Evolutionary conservation across 2,329 filamentous ascomycete genomes (phyloP).

Genomic region (Pestalotiopsis sp.): DNA sequence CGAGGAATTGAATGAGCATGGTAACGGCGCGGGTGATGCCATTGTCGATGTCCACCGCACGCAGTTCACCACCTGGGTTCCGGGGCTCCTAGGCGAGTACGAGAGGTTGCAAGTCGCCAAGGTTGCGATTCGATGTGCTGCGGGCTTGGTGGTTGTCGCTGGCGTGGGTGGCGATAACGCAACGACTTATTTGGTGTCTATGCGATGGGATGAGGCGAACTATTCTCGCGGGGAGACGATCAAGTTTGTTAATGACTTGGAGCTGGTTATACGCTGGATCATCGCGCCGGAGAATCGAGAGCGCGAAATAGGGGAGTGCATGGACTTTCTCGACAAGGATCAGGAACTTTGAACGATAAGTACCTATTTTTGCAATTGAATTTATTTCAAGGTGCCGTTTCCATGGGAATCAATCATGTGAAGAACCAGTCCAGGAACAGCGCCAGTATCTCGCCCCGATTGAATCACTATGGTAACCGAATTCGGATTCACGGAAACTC

Average conservation of each 20-base stretch:
- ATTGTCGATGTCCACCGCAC: not conserved
- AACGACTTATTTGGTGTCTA: not conserved
- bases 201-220: constrained; percentile 12
- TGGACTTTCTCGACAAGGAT: not conserved
- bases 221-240: constrained; percentile 7
- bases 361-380: too few species aligned
- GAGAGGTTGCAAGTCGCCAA: not conserved
- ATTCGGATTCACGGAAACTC: too few species aligned
- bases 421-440: too few species aligned
- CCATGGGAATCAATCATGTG: too few species aligned
- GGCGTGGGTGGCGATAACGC: not conserved
- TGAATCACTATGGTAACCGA: too few species aligned
- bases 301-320: not conserved
- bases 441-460: too few species aligned
- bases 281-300: not conserved
- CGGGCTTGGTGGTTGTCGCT: constrained; percentile 1
- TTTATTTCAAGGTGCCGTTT: too few species aligned
- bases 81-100: not conserved
- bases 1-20: not conserved
- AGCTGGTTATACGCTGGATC: not conserved
- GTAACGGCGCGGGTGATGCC: not conserved
- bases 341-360: not conserved
- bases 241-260: not conserved
- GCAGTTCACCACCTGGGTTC: not conserved
- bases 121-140: not conserved